Percentiles rank a stretch among this genome's conserved stretches.
These are phyloP conservation scores for Claviceps fusiformis DNA, from an alignment of 2,329 filamentous ascomycete genomes.

Conservation along the genomic window DNA sequence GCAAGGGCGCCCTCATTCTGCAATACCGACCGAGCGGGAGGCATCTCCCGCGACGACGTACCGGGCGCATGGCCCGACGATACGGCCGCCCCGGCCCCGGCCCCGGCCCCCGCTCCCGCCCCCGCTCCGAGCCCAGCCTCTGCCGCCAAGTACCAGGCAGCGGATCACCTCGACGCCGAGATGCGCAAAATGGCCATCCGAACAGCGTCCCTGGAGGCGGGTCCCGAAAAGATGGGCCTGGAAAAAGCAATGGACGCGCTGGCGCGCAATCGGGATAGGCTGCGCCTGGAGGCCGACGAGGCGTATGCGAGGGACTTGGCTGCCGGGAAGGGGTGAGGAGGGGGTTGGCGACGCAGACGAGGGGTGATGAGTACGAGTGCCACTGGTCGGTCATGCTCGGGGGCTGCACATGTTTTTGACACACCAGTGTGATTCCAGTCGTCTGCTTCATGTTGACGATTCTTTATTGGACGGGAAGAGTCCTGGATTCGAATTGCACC, in stretches of 20 bases:
- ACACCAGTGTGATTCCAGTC: too few relatives aligned
- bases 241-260: slow-evolving; percentile 26
- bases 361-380: too few relatives aligned
- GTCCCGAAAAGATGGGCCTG: slow-evolving; percentile 10
- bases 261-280: slow-evolving; percentile 21
- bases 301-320: slow-evolving; percentile 31
- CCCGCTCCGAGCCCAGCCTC: slow-evolving; percentile 14
- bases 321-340: neutral
- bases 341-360: too few relatives aligned
- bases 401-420: too few relatives aligned
- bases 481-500: too few relatives aligned
- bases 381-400: too few relatives aligned
- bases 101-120: slow-evolving; percentile 4
- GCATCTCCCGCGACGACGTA: slow-evolving; percentile 2
- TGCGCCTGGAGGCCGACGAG: slow-evolving; percentile 33
- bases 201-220: slow-evolving; percentile 11
- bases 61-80: slow-evolving; percentile 24
- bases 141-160: slow-evolving; percentile 22
- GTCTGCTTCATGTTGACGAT: too few relatives aligned
- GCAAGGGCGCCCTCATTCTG: slow-evolving; percentile 3
- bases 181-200: slow-evolving; percentile 18
- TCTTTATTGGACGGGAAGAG: too few relatives aligned
- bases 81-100: neutral
- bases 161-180: slow-evolving; percentile 20
- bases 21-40: neutral